Evolutionary conservation across 1,284 basidiomycete species (phyloP), one percentile per base, ranked within the genome.

Genomic region (Schizophyllum amplum): DNA sequence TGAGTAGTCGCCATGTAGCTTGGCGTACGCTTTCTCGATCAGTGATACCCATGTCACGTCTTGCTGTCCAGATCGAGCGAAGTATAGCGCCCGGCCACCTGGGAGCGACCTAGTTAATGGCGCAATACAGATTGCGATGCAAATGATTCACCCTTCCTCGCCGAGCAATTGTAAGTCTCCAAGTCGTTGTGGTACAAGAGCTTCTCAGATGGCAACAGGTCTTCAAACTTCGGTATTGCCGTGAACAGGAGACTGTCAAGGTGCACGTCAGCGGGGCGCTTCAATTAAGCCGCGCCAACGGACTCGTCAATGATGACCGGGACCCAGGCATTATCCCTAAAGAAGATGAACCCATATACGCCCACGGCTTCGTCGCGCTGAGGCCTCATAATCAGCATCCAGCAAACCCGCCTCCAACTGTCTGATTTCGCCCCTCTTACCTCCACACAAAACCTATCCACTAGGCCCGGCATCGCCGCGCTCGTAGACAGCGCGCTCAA

Each of bases 21-120:
- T 81, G 0, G 80, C 80, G 60, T 75, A 82, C 2, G 80, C 80
- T 63, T 82, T 81, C 63, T 81, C 80, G 20, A 81, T 71, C 13
- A 82, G 65, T 2, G 80, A 77, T 5, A 81, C 79, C 79, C 79
- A 81, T 4, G 77, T 80, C 58, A 80, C 78, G 46, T 72, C 72
- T 47, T 74, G 65, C 1, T 70, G 70, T 2, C 72, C 75, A 5
- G 77, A 79, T 42, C 69, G 72, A 0, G 79, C 77, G 62, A 80
- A 82, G 59, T 76, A 79, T n/a, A 81, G 65, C 15, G 69, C 71
- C 57, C 79, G 78, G 4, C 75, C 74, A 22, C 72, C 74, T 49
- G 17, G 5, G n/a, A n/a, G 47, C 42, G 42, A 46, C 42, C n/a
- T 46, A 46, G 11, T 46, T 11, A 11, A 46, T n/a, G n/a, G n/a